phyloP scores from a whole-genome alignment of 345 rosid species.

The Gynandropsis gynandra region DNA sequence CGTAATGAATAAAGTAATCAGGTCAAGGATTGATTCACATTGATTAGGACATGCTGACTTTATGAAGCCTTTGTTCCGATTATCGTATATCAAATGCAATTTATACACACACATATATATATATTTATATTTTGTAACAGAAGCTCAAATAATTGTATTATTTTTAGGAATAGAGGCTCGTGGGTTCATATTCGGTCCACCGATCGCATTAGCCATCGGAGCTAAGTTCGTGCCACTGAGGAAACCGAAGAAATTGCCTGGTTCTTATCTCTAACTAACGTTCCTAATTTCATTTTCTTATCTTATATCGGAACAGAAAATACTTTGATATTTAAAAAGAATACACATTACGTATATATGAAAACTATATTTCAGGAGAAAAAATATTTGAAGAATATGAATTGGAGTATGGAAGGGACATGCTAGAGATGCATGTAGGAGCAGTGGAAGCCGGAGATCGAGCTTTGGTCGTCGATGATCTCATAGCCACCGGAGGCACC shows the following conservation, averaged over 20 bases:
- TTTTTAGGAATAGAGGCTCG: slow-evolving; percentile 85
- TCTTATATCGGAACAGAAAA: not conserved
- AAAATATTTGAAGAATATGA: slow-evolving; percentile 67
- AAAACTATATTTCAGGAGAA: slow-evolving; percentile 47
- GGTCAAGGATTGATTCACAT: no score
- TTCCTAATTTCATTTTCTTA: not conserved
- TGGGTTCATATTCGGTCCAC: slow-evolving; percentile 82
- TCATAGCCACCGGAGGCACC: slow-evolving; percentile 90
- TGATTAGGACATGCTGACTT: no score
- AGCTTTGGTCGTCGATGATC: slow-evolving; percentile 77
- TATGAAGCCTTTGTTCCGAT: no score
- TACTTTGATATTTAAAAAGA: no score
- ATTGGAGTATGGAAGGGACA: slow-evolving; percentile 76
- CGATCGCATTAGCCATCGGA: slow-evolving; percentile 86
- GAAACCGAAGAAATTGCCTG: slow-evolving; percentile 79
- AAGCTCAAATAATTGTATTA: not conserved
- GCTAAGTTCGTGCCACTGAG: slow-evolving; percentile 90
- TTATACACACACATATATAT: no score
- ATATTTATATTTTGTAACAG: not conserved
- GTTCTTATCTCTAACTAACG: slow-evolving; percentile 25
- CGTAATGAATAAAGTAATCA: no score
- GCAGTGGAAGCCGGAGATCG: slow-evolving; percentile 63
- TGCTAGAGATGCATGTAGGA: slow-evolving; percentile 79
- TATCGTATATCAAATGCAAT: no score
- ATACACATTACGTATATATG: no score